Evolutionary conservation across 306 rosid species (phyloP), one percentile per base, ranked within the genome.

Genomic region (Biancaea sappan): DNA sequence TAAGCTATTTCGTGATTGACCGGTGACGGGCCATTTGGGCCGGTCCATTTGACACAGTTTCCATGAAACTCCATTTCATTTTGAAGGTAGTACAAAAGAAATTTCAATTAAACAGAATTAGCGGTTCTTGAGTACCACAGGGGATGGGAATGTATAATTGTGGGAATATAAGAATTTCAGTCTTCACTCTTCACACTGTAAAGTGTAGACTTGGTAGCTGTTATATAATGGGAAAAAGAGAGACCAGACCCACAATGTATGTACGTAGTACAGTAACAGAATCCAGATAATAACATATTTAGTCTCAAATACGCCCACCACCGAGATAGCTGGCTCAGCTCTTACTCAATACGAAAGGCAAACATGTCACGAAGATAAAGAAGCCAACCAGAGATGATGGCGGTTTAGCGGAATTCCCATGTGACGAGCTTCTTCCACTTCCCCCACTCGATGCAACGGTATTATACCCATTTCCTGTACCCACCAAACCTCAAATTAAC

Each of bases 391-490:
- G 61, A 75, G 74, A 76, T 62, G 64, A 63, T 26, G 72, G 77
- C 44, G 78, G 61, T 21, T 69, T 65, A 3, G 43, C 52, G 41
- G 72, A 80, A 53, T 63, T 78, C 71, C 32, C 78, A 22, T 51
- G 47, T 41, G 75, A 32, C 64, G 87, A 75, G 44, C 75, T 66
- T 65, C 69, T 78, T 46, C 72, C 47, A 12, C 72, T 34, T 60
- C 78, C 76, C 0, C 58, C 47, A 6, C 62, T 72, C 72, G 87
- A 60, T 40, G 81, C 13, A 28, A 47, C n/a, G 44, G 64, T 79
- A 9, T 59, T 75, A 5, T 59, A 79, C 74, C 79, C 84, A 59
- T 19, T 66, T 47, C 88, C 88, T 75, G 57, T 8, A 69, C 29
- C 29, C 77, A 21, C 44, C 61, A 24, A 8, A 9, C 16, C 5